Base-by-base conservation (phyloP, 2,329 filamentous ascomycete species). In the Fusarium chlamydosporum region DNA sequence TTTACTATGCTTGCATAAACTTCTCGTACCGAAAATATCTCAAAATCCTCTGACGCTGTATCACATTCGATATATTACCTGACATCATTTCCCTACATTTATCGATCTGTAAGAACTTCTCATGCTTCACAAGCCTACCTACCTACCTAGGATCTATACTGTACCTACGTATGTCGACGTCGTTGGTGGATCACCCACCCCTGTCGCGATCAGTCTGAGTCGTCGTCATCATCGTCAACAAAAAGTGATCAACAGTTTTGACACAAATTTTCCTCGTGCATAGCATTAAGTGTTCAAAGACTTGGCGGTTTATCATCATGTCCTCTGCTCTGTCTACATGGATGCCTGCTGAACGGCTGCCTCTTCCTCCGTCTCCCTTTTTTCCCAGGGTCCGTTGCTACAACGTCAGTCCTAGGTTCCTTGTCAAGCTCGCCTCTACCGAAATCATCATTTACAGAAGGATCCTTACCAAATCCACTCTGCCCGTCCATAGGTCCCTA, bases 181-280 rank as follows among this genome's bases (percentile, higher is more conserved):
- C n/a, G 47, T 29, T 29, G 35, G 57, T 62, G 59, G 59, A 54
- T 56, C 57, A 27, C 40, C 12, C 27, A 58, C 27, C 61, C 61
- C 53, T 59, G 61, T 59, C 61, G 37, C 38, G 31, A 45, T 23
- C 38, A 52, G 27, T 27, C 42, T 43, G 65, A 68, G 65, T 67
- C 65, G 65, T 68, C 65, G 65, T 68, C 65, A 59, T 68, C 65
- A 69, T 40, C 54, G 40, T 46, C 31, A 62, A 40, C 35, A 33
- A 34, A 56, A 18, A 33, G 38, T 8, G 35, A 55, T 55, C 33
- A 38, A 45, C 18, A 42, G n/a, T 31, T 16, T 38, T 51, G 47
- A 34, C 35, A 42, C 43, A 34, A 34, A 45, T 46, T 50, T 40
- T 40, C 23, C 23, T 18, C 27, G 34, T 50, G 33, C n/a, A 40